Percentiles rank a stretch among this genome's conserved stretches.
Conservation (phyloP, 352 stramenopile genomes). For the Globisporangium radiosum region DNA sequence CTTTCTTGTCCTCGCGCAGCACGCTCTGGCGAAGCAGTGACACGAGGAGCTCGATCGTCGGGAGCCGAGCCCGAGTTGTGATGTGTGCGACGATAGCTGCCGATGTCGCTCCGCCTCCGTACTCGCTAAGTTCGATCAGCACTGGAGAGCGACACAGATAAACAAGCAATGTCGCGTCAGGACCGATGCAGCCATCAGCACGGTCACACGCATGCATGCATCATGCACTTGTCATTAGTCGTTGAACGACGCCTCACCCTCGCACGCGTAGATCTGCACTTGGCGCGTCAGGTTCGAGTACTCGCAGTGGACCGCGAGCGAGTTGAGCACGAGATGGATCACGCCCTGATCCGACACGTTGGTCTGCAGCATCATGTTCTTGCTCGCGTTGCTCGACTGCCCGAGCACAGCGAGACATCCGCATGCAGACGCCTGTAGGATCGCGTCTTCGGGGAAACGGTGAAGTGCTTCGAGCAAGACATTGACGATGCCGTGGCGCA, state of each 20-base stretch:
- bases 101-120: slow-evolving; percentile 32
- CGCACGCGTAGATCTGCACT: slow-evolving; percentile 76
- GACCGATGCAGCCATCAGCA: background rate
- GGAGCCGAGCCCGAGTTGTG: slow-evolving; percentile 10
- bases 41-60: slow-evolving; percentile 36
- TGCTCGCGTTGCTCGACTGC: slow-evolving; percentile 51
- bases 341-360: slow-evolving; percentile 24
- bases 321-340: slow-evolving; percentile 33
- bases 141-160: slow-evolving; percentile 18
- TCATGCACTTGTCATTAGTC: background rate
- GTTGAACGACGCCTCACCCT: slow-evolving; percentile 24
- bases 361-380: slow-evolving; percentile 50
- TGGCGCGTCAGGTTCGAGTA: slow-evolving; percentile 71
- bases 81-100: slow-evolving; percentile 23
- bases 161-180: background rate
- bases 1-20: slow-evolving; percentile 66
- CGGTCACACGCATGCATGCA: background rate
- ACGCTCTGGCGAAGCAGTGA: slow-evolving; percentile 50
- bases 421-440: slow-evolving; percentile 59
- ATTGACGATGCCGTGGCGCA: slow-evolving; percentile 50
- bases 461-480: slow-evolving; percentile 38
- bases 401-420: slow-evolving; percentile 51
- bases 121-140: slow-evolving; percentile 55
- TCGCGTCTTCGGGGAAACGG: slow-evolving; percentile 57
- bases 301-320: slow-evolving; percentile 46